These are phyloP conservation scores for Apophysomyces variabilis DNA, from an alignment of 371 early-diverging fungal species.

Conservation along the genomic window DNA sequence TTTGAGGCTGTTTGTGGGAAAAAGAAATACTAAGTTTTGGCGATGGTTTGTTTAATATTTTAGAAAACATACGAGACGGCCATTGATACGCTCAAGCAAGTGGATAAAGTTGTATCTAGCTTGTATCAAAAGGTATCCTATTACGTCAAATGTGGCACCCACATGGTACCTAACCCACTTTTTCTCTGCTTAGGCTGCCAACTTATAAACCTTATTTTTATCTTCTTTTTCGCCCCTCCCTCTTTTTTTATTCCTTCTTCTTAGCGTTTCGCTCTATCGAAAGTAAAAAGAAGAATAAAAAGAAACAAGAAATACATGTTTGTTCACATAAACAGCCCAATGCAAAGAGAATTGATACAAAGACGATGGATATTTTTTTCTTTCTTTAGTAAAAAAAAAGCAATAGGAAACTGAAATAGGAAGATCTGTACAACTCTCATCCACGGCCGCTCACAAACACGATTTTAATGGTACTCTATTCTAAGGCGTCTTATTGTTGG, in stretches of 20 bases:
- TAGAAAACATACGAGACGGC: slow-evolving; percentile 90
- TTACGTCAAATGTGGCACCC: not conserved
- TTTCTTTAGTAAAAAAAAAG: slow-evolving; percentile 10
- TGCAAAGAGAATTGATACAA: not conserved
- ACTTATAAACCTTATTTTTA: slow-evolving; percentile 11
- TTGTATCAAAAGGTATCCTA: slow-evolving; percentile 87
- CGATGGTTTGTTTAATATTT: not conserved
- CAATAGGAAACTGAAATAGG: slow-evolving; percentile 1
- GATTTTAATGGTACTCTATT: slow-evolving; percentile 14
- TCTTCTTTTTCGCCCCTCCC: not conserved
- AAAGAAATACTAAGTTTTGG: not conserved
- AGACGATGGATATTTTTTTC: not conserved
- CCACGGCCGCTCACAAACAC: slow-evolving; percentile 6
- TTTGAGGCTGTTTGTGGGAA: not conserved
- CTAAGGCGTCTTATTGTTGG: slow-evolving; percentile 74
- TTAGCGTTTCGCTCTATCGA: no score
- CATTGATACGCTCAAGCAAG: slow-evolving; percentile 94
- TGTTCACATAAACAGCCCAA: no score
- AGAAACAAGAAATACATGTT: no score
- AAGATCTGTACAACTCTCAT: slow-evolving; percentile 8
- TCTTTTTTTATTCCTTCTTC: not conserved
- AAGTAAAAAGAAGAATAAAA: no score
- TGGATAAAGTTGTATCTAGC: slow-evolving; percentile 93
- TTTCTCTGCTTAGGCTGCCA: slow-evolving; percentile 22
- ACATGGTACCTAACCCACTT: not conserved